Evolutionary conservation across 1,139 yeast species (phyloP).

Genomic region (Pichia sp.): DNA sequence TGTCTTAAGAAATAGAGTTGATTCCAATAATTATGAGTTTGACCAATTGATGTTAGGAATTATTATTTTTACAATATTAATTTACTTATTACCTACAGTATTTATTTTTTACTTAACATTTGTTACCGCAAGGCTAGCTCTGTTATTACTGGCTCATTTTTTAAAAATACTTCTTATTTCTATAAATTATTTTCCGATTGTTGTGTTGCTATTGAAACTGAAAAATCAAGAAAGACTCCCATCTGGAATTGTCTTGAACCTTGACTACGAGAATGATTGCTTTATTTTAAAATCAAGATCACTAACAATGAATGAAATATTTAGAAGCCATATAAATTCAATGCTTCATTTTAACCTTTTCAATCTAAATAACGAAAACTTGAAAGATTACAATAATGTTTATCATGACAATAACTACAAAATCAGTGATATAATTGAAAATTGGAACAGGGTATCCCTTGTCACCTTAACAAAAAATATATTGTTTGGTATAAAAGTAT

Average conservation of each 20-base stretch:
- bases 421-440: slow-evolving; percentile 16
- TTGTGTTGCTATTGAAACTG: slow-evolving; percentile 67
- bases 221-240: slow-evolving; percentile 84
- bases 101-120: slow-evolving; percentile 77
- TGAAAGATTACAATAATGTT: not conserved
- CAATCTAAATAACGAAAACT: slow-evolving; percentile 17
- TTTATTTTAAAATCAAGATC: slow-evolving; percentile 22
- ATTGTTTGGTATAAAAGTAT: slow-evolving; percentile 25
- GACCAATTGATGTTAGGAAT: slow-evolving; percentile 90
- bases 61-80: slow-evolving; percentile 69
- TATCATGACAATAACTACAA: slow-evolving; percentile 1
- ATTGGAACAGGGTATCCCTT: slow-evolving; percentile 24
- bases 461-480: slow-evolving; percentile 17
- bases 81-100: slow-evolving; percentile 80
- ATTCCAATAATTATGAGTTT: slow-evolving; percentile 71
- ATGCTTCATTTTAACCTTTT: slow-evolving; percentile 25
- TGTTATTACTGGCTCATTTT: slow-evolving; percentile 44
- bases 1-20: slow-evolving; percentile 76
- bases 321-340: slow-evolving; percentile 24
- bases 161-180: slow-evolving; percentile 59
- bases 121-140: slow-evolving; percentile 49
- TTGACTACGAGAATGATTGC: slow-evolving; percentile 8
- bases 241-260: slow-evolving; percentile 64
- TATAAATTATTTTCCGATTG: slow-evolving; percentile 79
- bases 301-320: slow-evolving; percentile 21